Evolutionary conservation across 1,284 basidiomycete species (phyloP).

Genomic region (Tausonia pullulans): DNA sequence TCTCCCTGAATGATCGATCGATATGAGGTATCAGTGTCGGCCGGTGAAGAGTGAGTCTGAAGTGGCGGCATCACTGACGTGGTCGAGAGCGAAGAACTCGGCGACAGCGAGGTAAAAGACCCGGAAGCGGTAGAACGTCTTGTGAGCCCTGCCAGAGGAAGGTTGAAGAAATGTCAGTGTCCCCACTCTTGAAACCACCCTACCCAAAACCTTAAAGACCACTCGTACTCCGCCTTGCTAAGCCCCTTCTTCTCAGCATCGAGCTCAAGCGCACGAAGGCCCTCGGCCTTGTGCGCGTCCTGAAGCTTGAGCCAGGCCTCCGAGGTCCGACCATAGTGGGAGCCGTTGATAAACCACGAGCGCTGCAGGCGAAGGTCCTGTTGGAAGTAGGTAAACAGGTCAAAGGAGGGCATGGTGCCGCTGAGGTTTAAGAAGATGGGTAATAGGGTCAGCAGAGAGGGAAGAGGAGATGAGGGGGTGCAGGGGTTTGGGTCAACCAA

Average conservation of each 20-base stretch:
- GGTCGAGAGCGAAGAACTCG: constrained; percentile 57
- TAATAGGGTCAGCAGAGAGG: too few relatives aligned
- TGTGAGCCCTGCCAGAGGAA: constrained; percentile 34
- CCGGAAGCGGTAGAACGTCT: constrained; percentile 46
- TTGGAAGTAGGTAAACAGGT: constrained; percentile 62
- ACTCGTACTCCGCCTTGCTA: too few relatives aligned
- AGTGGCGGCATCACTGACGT: not conserved
- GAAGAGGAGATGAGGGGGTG: too few relatives aligned
- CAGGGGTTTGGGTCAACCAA: too few relatives aligned
- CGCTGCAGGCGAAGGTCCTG: constrained; percentile 48
- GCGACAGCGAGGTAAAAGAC: constrained; percentile 67
- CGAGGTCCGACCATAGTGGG: constrained; percentile 54
- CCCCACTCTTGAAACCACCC: constrained; percentile 39
- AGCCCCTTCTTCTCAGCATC: too few relatives aligned
- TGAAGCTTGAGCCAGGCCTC: constrained; percentile 54
- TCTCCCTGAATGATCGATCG: constrained; percentile 37
- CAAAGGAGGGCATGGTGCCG: constrained; percentile 49
- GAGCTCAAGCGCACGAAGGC: not conserved
- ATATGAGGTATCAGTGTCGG: too few relatives aligned
- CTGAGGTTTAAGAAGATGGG: constrained; percentile 20
- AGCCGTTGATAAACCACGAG: constrained; percentile 55
- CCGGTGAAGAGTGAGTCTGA: too few relatives aligned
- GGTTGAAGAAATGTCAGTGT: constrained; percentile 22
- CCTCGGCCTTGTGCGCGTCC: constrained; percentile 24
- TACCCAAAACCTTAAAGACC: not conserved